phyloP scores from a whole-genome alignment of 164 flowering plant species.

The Hamamelis virginiana region DNA sequence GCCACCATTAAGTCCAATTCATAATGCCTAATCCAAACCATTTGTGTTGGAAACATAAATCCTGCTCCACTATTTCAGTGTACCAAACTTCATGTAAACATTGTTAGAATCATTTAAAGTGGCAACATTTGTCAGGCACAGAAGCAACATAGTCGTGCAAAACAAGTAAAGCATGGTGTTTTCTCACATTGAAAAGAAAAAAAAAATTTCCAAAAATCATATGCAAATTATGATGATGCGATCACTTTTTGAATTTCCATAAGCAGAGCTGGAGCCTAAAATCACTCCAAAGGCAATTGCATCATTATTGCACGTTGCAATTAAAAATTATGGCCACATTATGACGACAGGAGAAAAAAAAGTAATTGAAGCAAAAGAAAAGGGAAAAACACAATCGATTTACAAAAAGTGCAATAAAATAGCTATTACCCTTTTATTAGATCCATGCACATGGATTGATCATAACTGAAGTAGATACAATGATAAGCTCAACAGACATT shows the following conservation, averaged over 20 bases:
- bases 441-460: background rate
- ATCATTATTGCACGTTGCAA: background rate
- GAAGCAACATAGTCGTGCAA: background rate
- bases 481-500: background rate
- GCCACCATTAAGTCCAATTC: background rate
- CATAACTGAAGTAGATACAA: conserved; percentile 2
- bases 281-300: background rate
- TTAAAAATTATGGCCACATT: background rate
- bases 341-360: background rate
- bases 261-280: background rate
- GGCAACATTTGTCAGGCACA: background rate
- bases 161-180: background rate
- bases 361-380: background rate
- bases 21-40: background rate
- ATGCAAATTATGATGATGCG: background rate
- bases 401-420: background rate
- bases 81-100: too few relatives aligned
- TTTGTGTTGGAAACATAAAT: background rate
- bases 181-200: background rate
- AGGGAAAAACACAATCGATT: background rate
- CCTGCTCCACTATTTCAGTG: background rate
- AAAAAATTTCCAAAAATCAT: background rate
- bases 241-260: background rate
- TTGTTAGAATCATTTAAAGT: background rate
- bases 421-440: conserved; percentile 2